Base-by-base conservation (phyloP, 2,329 filamentous ascomycete genomes). In the Talaromyces pinophilus region DNA sequence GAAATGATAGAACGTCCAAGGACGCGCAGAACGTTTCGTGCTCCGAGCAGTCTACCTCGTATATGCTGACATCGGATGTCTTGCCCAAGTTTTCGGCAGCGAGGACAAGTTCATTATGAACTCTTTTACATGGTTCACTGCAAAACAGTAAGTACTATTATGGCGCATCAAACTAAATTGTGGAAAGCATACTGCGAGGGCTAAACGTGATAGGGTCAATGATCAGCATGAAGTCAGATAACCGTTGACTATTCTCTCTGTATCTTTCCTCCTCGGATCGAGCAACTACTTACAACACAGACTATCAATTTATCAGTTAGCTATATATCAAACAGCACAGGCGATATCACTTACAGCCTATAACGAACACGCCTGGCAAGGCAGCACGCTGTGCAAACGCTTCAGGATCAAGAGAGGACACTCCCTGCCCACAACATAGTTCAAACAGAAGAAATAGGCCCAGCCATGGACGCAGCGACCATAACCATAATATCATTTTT, bases 1-100 rank as follows among this genome's bases (percentile, higher is more conserved):
- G 64, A 40, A 57, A 62, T 19, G 64, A 66, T 38, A 62, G 19
- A 8, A 66, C 64, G 11, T 66, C 59, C 8, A 66, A 38, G 33
- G 64, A 66, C n/a, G 48, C 57, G 35, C 64, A 66, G 35, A 66
- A 62, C 28, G 46, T 62, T 38, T 40, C 48, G 8, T 66, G 35
- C 22, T 59, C 48, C 2, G 59, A 62, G 40, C 64, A 66, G 22
- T 66, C 64, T 25, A 66, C 40, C 38, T 66, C 64, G 30, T 66
- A 62, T 42, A 66, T 55, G 38, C 40, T 35, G 25, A 66, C 64
- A 10, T 57, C 19, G 25, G 59, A 66, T 22, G 48, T 62, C 25
- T 55, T 55, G 28, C 40, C 55, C 38, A 66, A 57, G 19, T n/a
- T 55, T 11, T 66, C 64, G 1, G 38, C 48, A 28, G 64, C 64